Percentiles rank a stretch among this genome's conserved stretches.
Conservation (phyloP, 2,329 filamentous ascomycete species). For the Trichoderma brevicompactum region DNA sequence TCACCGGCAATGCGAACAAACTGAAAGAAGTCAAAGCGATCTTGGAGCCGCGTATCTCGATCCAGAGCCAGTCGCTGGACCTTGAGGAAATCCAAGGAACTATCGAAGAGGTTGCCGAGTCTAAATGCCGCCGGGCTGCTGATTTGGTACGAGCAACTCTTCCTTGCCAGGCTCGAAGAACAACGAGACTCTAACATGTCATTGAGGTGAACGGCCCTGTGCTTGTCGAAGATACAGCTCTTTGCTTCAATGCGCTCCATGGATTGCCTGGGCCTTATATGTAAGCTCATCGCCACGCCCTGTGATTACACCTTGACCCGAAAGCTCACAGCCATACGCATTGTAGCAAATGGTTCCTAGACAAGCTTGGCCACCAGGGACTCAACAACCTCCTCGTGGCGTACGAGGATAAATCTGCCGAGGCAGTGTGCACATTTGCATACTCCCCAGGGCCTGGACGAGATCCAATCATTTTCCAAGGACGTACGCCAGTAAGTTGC, state of each 20-base stretch:
- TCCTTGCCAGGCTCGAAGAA: background rate
- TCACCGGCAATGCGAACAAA: slow-evolving; percentile 96
- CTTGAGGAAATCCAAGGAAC: slow-evolving; percentile 89
- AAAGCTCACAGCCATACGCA: background rate
- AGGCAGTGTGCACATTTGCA: slow-evolving; percentile 95
- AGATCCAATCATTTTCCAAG: slow-evolving; percentile 88
- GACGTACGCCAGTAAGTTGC: slow-evolving; percentile 72
- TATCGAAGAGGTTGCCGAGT: slow-evolving; percentile 85
- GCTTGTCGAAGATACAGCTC: slow-evolving; percentile 91
- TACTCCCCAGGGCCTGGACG: slow-evolving; percentile 85
- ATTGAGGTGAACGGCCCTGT: slow-evolving; percentile 79
- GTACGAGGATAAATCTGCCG: slow-evolving; percentile 87
- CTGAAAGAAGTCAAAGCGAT: slow-evolving; percentile 87
- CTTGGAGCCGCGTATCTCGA: slow-evolving; percentile 71
- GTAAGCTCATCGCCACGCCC: slow-evolving; percentile 53
- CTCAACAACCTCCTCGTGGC: slow-evolving; percentile 88
- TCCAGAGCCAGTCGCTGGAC: slow-evolving; percentile 77
- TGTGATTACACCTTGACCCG: background rate
- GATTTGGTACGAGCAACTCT: slow-evolving; percentile 59
- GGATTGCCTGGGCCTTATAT: slow-evolving; percentile 97
- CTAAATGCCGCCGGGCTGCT: slow-evolving; percentile 85
- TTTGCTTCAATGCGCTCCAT: slow-evolving; percentile 88
- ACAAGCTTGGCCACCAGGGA: slow-evolving; percentile 78
- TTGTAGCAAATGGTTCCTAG: slow-evolving; percentile 91
- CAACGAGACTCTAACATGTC: background rate